phyloP scores from a whole-genome alignment of 2,329 filamentous ascomycete genomes.

The Monosporascus sp. region DNA sequence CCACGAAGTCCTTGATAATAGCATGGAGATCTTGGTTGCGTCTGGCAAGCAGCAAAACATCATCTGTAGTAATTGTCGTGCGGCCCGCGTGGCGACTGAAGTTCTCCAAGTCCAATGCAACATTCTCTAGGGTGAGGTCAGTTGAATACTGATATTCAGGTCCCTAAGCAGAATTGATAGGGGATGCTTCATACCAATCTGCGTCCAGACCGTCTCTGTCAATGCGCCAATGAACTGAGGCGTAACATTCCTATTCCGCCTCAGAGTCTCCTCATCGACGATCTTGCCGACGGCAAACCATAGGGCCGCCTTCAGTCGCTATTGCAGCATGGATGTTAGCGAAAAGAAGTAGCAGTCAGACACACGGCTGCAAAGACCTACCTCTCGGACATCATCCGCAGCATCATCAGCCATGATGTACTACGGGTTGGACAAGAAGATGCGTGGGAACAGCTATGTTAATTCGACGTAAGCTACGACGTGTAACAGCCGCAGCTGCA shows the following conservation, averaged over 20 bases:
- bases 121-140: constrained; percentile 38
- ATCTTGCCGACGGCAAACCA: constrained; percentile 84
- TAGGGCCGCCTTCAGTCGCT: constrained; percentile 79
- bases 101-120: constrained; percentile 51
- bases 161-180: not conserved
- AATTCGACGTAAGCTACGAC: not conserved
- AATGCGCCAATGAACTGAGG: constrained; percentile 81
- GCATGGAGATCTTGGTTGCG: constrained; percentile 80
- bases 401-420: constrained; percentile 24
- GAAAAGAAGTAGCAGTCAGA: not conserved
- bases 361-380: constrained; percentile 7
- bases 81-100: constrained; percentile 72
- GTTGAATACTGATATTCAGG: not conserved
- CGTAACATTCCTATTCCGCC: constrained; percentile 75
- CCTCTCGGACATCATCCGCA: constrained; percentile 26
- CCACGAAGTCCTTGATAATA: constrained; percentile 66
- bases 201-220: constrained; percentile 69
- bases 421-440: no score
- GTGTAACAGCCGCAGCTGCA: not conserved
- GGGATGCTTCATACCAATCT: constrained; percentile 56
- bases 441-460: not conserved
- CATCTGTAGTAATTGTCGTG: constrained; percentile 72
- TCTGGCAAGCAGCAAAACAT: constrained; percentile 80
- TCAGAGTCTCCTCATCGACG: constrained; percentile 76
- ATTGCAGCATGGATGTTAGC: constrained; percentile 3